Conservation (phyloP, 495 filamentous ascomycete species). For the Hypoxylon rickii region DNA sequence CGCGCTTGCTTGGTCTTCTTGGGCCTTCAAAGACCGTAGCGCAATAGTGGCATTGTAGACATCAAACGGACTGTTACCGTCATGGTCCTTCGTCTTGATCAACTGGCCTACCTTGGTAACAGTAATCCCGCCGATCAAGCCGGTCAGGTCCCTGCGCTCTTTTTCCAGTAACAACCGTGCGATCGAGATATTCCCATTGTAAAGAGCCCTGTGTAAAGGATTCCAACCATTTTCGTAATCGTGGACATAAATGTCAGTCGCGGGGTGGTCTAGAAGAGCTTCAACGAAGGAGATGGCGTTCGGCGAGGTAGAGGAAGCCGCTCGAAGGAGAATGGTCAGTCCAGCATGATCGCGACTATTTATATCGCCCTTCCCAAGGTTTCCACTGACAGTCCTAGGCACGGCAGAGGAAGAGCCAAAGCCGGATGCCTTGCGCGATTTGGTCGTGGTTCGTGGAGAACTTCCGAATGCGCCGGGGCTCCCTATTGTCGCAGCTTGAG, state of each 20-base stretch:
- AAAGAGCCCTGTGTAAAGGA: constrained; percentile 87
- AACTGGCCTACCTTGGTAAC: constrained; percentile 61
- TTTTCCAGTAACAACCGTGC: constrained; percentile 78
- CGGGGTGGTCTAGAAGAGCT: constrained; percentile 77
- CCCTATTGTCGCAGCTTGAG: constrained; percentile 40
- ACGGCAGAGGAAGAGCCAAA: constrained; percentile 35
- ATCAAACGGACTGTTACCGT: constrained; percentile 93
- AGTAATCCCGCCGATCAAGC: constrained; percentile 51
- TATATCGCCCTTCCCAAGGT: constrained; percentile 71
- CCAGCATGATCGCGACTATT: constrained; percentile 81
- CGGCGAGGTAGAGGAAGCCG: constrained; percentile 72
- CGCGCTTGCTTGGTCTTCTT: constrained; percentile 24
- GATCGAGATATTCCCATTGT: constrained; percentile 87
- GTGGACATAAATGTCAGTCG: constrained; percentile 82
- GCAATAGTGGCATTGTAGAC: constrained; percentile 83
- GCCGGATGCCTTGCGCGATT: constrained; percentile 51
- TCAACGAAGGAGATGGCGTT: constrained; percentile 72
- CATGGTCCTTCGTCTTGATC: constrained; percentile 93
- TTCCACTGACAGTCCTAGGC: constrained; percentile 36
- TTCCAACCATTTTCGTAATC: constrained; percentile 97
- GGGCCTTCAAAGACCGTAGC: constrained; percentile 51
- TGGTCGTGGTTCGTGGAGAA: constrained; percentile 50
- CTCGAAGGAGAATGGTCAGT: constrained; percentile 82
- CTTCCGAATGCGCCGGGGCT: constrained; percentile 41
- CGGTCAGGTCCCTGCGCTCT: constrained; percentile 68